These are phyloP conservation scores for Tuber melanosporum DNA, from an alignment of 495 filamentous ascomycete species.

Conservation along the genomic window DNA sequence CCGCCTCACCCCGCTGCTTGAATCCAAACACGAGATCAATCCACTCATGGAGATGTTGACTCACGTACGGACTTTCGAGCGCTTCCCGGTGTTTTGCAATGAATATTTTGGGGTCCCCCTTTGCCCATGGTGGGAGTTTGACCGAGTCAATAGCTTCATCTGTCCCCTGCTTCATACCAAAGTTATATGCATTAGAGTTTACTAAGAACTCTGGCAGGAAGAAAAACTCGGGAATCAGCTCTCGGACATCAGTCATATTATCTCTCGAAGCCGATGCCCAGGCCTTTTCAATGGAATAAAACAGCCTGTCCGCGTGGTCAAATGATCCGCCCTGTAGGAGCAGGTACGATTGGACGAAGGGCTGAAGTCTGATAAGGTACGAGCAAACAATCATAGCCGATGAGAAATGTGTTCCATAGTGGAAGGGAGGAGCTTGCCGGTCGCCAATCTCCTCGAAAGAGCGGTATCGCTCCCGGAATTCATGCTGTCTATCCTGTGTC, in stretches of 20 bases:
- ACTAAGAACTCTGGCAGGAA: constrained; percentile 88
- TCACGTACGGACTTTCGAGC: constrained; percentile 89
- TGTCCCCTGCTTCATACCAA: constrained; percentile 74
- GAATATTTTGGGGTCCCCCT: constrained; percentile 92
- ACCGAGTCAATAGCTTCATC: constrained; percentile 77
- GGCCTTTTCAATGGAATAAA: constrained; percentile 84
- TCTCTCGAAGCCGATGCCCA: constrained; percentile 85
- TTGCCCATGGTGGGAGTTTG: constrained; percentile 86
- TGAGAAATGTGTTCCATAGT: constrained; percentile 97
- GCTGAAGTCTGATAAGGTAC: constrained; percentile 88
- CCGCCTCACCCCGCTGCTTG: constrained; percentile 91
- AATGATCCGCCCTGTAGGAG: constrained; percentile 94
- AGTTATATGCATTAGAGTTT: constrained; percentile 89
- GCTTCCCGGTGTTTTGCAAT: constrained; percentile 91
- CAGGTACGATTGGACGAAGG: constrained; percentile 94
- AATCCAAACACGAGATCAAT: constrained; percentile 93
- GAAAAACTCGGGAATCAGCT: constrained; percentile 94
- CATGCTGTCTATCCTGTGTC: constrained; percentile 61
- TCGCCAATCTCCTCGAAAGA: constrained; percentile 90
- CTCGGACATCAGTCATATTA: constrained; percentile 88
- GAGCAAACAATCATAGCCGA: constrained; percentile 98
- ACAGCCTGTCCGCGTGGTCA: constrained; percentile 90
- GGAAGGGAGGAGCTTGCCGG: constrained; percentile 69
- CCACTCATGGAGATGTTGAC: constrained; percentile 83
- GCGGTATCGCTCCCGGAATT: constrained; percentile 75